These are phyloP conservation scores for Diaporthe velutina DNA, from an alignment of 2,329 filamentous ascomycete species.

Conservation along the genomic window DNA sequence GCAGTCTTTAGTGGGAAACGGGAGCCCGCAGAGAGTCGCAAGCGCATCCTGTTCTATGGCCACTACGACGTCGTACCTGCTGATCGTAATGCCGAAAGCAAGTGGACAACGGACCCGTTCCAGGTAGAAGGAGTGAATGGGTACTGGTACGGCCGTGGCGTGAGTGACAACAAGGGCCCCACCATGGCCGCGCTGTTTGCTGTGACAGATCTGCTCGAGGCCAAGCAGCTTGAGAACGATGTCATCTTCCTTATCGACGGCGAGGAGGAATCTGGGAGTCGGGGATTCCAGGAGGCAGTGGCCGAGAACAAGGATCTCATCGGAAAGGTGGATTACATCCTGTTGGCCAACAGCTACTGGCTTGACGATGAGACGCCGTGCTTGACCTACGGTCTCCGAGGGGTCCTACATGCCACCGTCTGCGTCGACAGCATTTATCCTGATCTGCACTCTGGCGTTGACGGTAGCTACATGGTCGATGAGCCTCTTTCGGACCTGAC, in stretches of 20 bases:
- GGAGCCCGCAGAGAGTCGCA: constrained; percentile 74
- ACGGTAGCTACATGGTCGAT: constrained; percentile 89
- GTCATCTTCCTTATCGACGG: constrained; percentile 96
- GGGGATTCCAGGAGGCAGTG: constrained; percentile 89
- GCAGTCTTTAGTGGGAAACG: constrained; percentile 87
- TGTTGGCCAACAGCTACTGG: constrained; percentile 99
- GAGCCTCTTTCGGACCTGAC: constrained; percentile 95
- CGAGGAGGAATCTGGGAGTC: constrained; percentile 94
- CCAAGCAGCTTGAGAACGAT: constrained; percentile 87
- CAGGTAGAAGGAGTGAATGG: constrained; percentile 90
- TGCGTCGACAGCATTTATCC: constrained; percentile 88
- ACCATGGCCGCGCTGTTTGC: constrained; percentile 95
- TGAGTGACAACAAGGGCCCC: constrained; percentile 97
- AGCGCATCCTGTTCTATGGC: constrained; percentile 95
- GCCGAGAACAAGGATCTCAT: constrained; percentile 85
- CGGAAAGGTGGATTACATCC: constrained; percentile 91
- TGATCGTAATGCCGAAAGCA: constrained; percentile 78
- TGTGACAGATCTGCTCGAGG: constrained; percentile 87
- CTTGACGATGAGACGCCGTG: constrained; percentile 96
- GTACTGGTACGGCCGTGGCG: constrained; percentile 94
- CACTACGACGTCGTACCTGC: constrained; percentile 98
- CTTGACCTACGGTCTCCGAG: constrained; percentile 92
- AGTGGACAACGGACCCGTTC: constrained; percentile 92
- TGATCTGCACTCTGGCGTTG: constrained; percentile 96
- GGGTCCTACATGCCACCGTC: constrained; percentile 93